Evolutionary conservation across 345 rosid genomes (phyloP), one percentile per base, ranked within the genome.

Genomic region (Sisymbrium irio): DNA sequence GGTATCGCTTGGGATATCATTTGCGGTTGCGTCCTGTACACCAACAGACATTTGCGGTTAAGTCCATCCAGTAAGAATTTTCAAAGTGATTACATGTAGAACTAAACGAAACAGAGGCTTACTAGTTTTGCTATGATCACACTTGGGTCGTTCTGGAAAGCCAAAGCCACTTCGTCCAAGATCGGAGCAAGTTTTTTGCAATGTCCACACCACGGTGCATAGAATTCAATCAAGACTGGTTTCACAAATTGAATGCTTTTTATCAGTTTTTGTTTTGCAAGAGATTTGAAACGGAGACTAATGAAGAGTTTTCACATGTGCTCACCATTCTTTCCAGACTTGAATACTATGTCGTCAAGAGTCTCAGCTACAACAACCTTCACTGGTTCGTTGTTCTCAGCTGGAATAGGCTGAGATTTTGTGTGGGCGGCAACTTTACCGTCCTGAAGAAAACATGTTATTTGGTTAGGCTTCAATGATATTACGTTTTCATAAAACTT

Each of bases 151-250:
- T 73, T 86, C 78, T 86, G 70, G 64, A 66, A 95, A 0, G 96
- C 85, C 58, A 82, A 59, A 25, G 98, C 98, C 40, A 95, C 93
- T 85, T 92, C 98, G 71, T 92, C 97, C 83, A 95, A 83, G 79
- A 95, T 87, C 2, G 99, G 98, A 4, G 97, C 99, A 82, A 95
- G 66, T 22, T 86, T 81, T 69, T 92, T 82, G 89, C 98, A 95
- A 71, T 95, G 97, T 73, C 99, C 99, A 75, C 98, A 95, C 99
- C 99, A 90, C 0, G 98, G 98, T 47, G 99, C 98, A 62, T 95
- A 95, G 66, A 95, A 95, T 80, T 92, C 99, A 9, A 95, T 72
- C 39, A 95, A 80, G 65, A 95, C 98, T 95, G 55, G 14, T 4
- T 18, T 9, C 64, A 20, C 36, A 51, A 44, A 58, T 51, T 42